phyloP scores from a whole-genome alignment of 805 yeast species.

The Starmerella roubikii region DNA sequence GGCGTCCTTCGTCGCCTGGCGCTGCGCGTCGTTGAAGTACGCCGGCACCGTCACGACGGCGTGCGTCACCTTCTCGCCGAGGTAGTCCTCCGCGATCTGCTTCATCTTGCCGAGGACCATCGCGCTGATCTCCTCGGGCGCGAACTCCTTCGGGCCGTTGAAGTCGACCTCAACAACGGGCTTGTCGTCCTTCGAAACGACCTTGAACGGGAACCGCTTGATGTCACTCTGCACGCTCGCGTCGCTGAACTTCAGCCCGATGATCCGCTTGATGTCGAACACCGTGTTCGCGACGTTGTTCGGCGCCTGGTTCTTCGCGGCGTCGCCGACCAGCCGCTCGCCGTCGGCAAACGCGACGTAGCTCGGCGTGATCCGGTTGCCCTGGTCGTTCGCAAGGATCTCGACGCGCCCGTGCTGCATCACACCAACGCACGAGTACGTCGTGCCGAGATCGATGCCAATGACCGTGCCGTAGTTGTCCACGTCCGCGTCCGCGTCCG shows the following conservation, averaged over 20 bases:
- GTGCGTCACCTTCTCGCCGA: constrained; percentile 72
- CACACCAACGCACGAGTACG: constrained; percentile 92
- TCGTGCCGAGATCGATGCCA: constrained; percentile 95
- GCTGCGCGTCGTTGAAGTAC: constrained; percentile 84
- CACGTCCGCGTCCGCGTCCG: constrained; percentile 22
- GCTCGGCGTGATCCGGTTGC: constrained; percentile 93
- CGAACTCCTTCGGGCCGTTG: constrained; percentile 55
- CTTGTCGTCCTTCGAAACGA: constrained; percentile 59
- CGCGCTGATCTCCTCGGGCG: constrained; percentile 88
- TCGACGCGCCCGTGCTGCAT: constrained; percentile 78
- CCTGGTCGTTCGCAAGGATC: constrained; percentile 89
- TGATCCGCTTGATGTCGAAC: constrained; percentile 82
- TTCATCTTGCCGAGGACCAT: constrained; percentile 89
- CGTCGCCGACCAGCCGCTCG: constrained; percentile 89
- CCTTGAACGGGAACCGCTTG: constrained; percentile 68
- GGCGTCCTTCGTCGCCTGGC: constrained; percentile 90
- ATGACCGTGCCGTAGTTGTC: constrained; percentile 41
- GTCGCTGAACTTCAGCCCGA: constrained; percentile 71
- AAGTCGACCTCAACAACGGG: constrained; percentile 69
- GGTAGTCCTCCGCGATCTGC: constrained; percentile 78
- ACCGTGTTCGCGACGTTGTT: constrained; percentile 75
- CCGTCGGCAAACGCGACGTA: constrained; percentile 86
- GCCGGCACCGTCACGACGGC: constrained; percentile 93
- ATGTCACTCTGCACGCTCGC: constrained; percentile 66
- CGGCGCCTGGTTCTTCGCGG: constrained; percentile 93